Evolutionary conservation across 192 early-diverging fungal species (phyloP).

Genomic region (Podochytrium sp.): DNA sequence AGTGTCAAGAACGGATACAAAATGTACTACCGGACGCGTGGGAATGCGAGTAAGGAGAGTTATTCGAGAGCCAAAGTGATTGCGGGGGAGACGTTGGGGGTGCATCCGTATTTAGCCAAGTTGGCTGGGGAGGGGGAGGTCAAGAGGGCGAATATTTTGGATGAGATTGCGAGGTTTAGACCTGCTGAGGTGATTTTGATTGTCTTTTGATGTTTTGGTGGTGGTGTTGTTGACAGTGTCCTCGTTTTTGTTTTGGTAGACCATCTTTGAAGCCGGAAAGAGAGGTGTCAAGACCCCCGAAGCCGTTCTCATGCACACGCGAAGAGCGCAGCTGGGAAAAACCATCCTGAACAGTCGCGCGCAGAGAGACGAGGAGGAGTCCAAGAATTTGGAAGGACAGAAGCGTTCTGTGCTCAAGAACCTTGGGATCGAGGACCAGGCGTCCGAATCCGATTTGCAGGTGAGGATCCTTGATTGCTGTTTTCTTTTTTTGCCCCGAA

Average conservation of each 20-base stretch:
- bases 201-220: not conserved
- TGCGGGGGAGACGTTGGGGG: conserved; percentile 64
- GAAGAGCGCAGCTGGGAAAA: conserved; percentile 37
- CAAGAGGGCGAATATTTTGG: conserved; percentile 25
- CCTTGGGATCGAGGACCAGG: conserved; percentile 20
- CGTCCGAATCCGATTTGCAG: conserved; percentile 22
- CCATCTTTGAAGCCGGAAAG: conserved; percentile 92
- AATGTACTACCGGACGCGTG: conserved; percentile 82
- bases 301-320: conserved; percentile 52
- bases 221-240: not conserved
- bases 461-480: conserved; percentile 10
- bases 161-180: conserved; percentile 31
- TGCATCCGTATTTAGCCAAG: conserved; percentile 73
- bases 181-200: conserved; percentile 41
- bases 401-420: conserved; percentile 3
- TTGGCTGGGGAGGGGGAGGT: conserved; percentile 9
- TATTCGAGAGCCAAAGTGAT: conserved; percentile 89
- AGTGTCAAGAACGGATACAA: conserved; percentile 84
- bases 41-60: conserved; percentile 80
- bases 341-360: conserved; percentile 66
- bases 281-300: conserved; percentile 79
- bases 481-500: not conserved
- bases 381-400: conserved; percentile 30
- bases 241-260: conserved; percentile 47
- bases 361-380: conserved; percentile 51